Evolutionary conservation across 345 rosid genomes (phyloP).

Genomic region (Linum usitatissimum): DNA sequence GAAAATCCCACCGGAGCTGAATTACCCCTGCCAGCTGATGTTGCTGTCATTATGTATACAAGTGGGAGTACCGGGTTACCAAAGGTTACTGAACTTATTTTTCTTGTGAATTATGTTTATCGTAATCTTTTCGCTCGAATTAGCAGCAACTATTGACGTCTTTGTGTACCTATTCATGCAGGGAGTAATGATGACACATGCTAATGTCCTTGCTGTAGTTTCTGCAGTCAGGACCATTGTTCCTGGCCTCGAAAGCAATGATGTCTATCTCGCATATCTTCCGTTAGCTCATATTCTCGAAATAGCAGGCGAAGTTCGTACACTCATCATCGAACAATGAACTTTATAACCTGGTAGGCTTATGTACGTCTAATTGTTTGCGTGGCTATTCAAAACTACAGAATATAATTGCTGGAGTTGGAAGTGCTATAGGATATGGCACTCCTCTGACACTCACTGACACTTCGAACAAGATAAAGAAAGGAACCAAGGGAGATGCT

Average conservation of each 20-base stretch:
- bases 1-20: constrained; percentile 60
- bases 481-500: constrained; percentile 89
- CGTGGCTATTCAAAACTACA: constrained; percentile 22
- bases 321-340: constrained; percentile 3
- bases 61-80: constrained; percentile 99
- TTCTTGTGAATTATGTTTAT: neutral
- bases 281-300: constrained; percentile 97
- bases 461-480: constrained; percentile 82
- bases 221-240: constrained; percentile 91
- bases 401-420: constrained; percentile 71
- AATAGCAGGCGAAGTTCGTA: constrained; percentile 77
- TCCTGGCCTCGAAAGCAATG: constrained; percentile 72
- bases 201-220: constrained; percentile 83
- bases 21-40: constrained; percentile 66
- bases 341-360: neutral
- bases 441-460: constrained; percentile 92
- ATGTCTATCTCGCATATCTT: constrained; percentile 76
- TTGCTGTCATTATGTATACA: constrained; percentile 96
- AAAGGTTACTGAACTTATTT: constrained; percentile 35
- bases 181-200: constrained; percentile 99
- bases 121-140: neutral
- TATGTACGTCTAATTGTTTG: constrained; percentile 1
- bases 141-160: neutral
- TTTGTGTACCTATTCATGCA: constrained; percentile 19
- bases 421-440: constrained; percentile 95